Conservation (phyloP, 2,329 filamentous ascomycete species). For the Bimuria novae-zelandiae region DNA sequence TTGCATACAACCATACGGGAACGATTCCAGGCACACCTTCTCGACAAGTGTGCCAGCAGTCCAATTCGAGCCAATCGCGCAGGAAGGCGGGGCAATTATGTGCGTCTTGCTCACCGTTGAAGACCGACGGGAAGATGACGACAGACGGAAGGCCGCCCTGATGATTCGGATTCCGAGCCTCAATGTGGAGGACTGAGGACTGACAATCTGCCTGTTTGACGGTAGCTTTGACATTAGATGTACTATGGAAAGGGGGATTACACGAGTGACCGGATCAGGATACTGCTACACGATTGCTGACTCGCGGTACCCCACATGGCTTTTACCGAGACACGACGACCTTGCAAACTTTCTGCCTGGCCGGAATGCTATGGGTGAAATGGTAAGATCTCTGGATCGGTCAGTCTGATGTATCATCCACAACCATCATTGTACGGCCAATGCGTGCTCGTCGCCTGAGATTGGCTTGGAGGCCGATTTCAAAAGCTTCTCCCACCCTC, state of each 20-base stretch:
- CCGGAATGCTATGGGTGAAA: not conserved
- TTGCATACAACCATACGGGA: slow-evolving; percentile 1
- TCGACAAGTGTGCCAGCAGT: not conserved
- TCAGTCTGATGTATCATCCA: not conserved
- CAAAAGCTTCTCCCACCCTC: not conserved
- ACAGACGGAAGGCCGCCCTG: not conserved
- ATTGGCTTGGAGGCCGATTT: not conserved
- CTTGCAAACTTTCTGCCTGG: not conserved
- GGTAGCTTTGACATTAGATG: no score
- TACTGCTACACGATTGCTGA: not conserved
- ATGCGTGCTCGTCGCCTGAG: not conserved
- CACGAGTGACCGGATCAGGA: not conserved
- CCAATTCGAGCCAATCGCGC: no score
- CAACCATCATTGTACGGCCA: not conserved
- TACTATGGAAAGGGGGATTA: no score
- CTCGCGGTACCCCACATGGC: not conserved
- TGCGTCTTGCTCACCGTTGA: not conserved
- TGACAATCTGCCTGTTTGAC: not conserved
- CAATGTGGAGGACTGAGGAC: not conserved
- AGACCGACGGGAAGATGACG: not conserved
- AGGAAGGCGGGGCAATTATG: not conserved
- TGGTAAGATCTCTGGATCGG: not conserved
- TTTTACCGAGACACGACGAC: not conserved
- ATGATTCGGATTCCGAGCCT: not conserved
- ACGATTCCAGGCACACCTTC: not conserved